phyloP scores from a whole-genome alignment of 148 eudicot genomes.

The Rhododendron griersonianum region DNA sequence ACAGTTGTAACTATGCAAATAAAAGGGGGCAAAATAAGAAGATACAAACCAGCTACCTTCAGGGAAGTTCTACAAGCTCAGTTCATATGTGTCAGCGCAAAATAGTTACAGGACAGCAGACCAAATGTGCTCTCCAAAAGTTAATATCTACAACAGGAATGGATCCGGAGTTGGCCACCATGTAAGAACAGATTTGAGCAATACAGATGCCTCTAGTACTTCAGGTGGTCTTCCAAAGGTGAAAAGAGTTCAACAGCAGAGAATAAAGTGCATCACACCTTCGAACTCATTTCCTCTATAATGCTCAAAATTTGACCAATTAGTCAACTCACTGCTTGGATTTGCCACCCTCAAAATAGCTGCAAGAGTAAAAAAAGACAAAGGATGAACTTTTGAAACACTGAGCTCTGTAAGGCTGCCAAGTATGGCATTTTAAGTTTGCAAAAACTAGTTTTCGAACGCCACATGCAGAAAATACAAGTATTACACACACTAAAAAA shows the following conservation, averaged over 20 bases:
- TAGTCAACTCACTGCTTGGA: not conserved
- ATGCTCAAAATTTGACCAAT: slow-evolving; percentile 5
- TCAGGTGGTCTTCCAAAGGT: slow-evolving; percentile 3
- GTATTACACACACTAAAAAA: not conserved
- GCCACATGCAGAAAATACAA: not conserved
- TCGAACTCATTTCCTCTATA: not conserved
- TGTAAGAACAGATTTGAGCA: not conserved
- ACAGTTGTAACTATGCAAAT: not conserved
- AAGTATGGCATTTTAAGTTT: not conserved
- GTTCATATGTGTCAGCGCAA: not conserved
- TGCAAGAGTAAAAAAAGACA: not conserved
- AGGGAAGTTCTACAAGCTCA: not conserved
- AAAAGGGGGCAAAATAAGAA: not conserved
- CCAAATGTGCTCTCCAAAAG: not conserved
- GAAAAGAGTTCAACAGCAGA: not conserved
- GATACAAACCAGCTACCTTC: slow-evolving; percentile 2
- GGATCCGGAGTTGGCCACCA: not conserved
- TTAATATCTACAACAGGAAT: not conserved
- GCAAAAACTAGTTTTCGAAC: not conserved
- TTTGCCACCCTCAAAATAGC: not conserved
- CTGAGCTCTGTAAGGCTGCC: not conserved
- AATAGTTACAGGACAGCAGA: not conserved
- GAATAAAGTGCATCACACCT: not conserved
- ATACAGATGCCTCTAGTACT: not conserved
- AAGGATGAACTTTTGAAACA: not conserved